Conservation (phyloP, 1,284 basidiomycete genomes). For the Laetiporus sulphureus region DNA sequence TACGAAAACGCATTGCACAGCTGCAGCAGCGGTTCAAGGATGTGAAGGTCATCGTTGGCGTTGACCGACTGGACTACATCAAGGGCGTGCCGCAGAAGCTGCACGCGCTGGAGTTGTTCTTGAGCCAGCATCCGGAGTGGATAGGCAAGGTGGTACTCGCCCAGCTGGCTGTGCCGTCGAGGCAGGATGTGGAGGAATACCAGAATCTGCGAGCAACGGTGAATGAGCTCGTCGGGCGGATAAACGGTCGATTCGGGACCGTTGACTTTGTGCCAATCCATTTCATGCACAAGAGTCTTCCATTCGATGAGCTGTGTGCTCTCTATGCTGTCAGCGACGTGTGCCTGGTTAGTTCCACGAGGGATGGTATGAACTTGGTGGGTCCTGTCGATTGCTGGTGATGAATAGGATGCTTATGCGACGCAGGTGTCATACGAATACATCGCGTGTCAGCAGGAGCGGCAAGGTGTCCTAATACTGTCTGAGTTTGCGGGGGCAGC, state of each 20-base stretch:
- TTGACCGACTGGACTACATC: constrained; percentile 98
- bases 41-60: constrained; percentile 97
- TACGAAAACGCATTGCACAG: constrained; percentile 73
- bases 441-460: constrained; percentile 89
- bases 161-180: constrained; percentile 94
- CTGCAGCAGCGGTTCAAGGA: constrained; percentile 89
- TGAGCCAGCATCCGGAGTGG: constrained; percentile 98
- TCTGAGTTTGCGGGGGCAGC: constrained; percentile 98
- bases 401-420: constrained; percentile 8
- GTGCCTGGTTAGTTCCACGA: constrained; percentile 90
- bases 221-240: constrained; percentile 96
- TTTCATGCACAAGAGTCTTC: constrained; percentile 94
- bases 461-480: constrained; percentile 94
- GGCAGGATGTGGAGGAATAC: constrained; percentile 98
- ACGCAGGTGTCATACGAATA: constrained; percentile 97
- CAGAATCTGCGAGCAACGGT: constrained; percentile 95
- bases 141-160: constrained; percentile 97
- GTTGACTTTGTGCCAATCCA: constrained; percentile 99
- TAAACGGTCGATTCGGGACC: constrained; percentile 97
- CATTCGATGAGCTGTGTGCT: constrained; percentile 94
- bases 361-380: constrained; percentile 99
- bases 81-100: constrained; percentile 99
- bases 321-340: constrained; percentile 96
- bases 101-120: constrained; percentile 93
- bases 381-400: constrained; percentile 22